Evolutionary conservation across 78 protist genomes (phyloP).

Genomic region (slime mould (Dictyostelium discoideum)): DNA sequence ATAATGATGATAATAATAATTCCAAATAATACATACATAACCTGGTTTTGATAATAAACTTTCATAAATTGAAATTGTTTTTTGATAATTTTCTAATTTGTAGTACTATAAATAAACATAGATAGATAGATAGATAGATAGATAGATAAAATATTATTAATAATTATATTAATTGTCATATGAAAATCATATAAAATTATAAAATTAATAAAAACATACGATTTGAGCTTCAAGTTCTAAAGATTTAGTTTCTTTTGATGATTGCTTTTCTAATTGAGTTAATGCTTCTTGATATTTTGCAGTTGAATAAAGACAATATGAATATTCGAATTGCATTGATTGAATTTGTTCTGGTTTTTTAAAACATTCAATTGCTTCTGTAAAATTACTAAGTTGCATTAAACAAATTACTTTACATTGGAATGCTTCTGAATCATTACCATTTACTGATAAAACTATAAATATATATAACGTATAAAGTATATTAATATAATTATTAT

Average conservation of each 20-base stretch:
- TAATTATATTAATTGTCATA: not conserved
- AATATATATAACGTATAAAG: not conserved
- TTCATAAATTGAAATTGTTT: constrained; percentile 70
- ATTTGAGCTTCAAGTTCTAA: constrained; percentile 75
- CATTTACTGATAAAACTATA: not conserved
- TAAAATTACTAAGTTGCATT: constrained; percentile 38
- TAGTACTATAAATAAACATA: constrained; percentile 55
- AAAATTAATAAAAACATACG: constrained; percentile 1
- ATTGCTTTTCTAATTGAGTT: not conserved
- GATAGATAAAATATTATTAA: not conserved
- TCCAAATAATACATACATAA: constrained; percentile 13
- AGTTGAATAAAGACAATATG: constrained; percentile 51
- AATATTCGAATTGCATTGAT: constrained; percentile 31
- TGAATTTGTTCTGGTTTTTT: constrained; percentile 53
- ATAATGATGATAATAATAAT: not conserved
- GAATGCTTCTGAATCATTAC: constrained; percentile 48
- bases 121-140: too few relatives aligned
- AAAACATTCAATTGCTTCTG: constrained; percentile 71
- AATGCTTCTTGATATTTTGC: constrained; percentile 51
- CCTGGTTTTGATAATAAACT: constrained; percentile 55
- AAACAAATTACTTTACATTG: constrained; percentile 72
- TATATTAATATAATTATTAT: too few relatives aligned
- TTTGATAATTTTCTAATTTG: constrained; percentile 63
- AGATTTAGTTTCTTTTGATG: not conserved
- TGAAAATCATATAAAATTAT: not conserved